These are phyloP conservation scores for Setaria viridis DNA, from an alignment of 202 grass and related monocot species.

Conservation along the genomic window DNA sequence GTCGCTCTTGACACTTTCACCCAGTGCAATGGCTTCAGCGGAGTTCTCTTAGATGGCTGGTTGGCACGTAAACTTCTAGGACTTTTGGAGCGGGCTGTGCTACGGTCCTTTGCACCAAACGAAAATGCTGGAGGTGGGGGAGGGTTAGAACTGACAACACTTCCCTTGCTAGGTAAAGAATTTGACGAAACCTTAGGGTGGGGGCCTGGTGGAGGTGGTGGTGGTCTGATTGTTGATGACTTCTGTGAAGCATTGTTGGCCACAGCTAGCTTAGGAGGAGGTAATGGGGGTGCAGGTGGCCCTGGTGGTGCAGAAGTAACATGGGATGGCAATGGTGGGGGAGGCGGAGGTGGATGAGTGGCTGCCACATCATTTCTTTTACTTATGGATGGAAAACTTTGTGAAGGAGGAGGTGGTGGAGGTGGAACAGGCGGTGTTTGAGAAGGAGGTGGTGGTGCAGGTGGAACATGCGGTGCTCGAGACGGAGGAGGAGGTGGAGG, in stretches of 20 bases:
- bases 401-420: constrained; percentile 44
- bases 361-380: constrained; percentile 42
- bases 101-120: constrained; percentile 53
- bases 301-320: constrained; percentile 33
- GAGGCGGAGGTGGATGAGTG: constrained; percentile 45
- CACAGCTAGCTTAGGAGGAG: constrained; percentile 46
- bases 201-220: constrained; percentile 56
- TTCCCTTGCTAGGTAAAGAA: constrained; percentile 60
- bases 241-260: constrained; percentile 39
- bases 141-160: constrained; percentile 42
- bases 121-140: constrained; percentile 72
- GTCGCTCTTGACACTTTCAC: constrained; percentile 90
- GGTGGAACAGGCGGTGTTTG: constrained; percentile 21
- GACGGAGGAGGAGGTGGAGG: not conserved
- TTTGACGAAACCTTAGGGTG: constrained; percentile 48
- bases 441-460: constrained; percentile 22
- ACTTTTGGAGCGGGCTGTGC: constrained; percentile 55
- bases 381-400: constrained; percentile 36
- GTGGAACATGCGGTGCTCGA: constrained; percentile 20
- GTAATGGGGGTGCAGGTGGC: constrained; percentile 53
- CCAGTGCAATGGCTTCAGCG: constrained; percentile 91
- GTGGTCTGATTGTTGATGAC: constrained; percentile 33
- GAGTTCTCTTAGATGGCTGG: constrained; percentile 70
- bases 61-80: constrained; percentile 60
- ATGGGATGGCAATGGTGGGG: constrained; percentile 35